Evolutionary conservation across 495 filamentous ascomycete species (phyloP).

Genomic region (Daldinia loculata): DNA sequence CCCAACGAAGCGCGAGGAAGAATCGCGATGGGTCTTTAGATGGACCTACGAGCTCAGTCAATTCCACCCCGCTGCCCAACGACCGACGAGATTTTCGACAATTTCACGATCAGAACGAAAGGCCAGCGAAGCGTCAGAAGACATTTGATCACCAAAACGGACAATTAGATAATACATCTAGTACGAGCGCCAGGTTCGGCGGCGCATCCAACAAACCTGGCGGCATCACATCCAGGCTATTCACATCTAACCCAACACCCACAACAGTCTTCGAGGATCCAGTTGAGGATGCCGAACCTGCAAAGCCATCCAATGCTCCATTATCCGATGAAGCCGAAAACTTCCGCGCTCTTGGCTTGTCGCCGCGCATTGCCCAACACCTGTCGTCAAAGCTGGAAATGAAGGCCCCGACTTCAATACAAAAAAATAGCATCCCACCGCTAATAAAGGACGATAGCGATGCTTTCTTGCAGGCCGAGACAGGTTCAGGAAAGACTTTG

Average conservation of each 20-base stretch:
- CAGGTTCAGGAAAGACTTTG: conserved; percentile 95
- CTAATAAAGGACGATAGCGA: conserved; percentile 84
- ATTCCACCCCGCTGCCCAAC: conserved; percentile 41
- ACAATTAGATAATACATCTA: conserved; percentile 20
- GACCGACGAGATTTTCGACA: conserved; percentile 38
- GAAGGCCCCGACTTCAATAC: conserved; percentile 92
- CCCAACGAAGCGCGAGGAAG: conserved; percentile 73
- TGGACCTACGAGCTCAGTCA: conserved; percentile 29
- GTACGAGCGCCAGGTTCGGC: conserved; percentile 27
- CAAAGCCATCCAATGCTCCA: conserved; percentile 93
- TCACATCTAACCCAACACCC: conserved; percentile 82
- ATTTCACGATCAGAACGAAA: conserved; percentile 37
- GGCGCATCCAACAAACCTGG: conserved; percentile 49
- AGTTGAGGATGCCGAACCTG: conserved; percentile 57
- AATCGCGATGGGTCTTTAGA: conserved; percentile 50
- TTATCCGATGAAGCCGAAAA: conserved; percentile 81
- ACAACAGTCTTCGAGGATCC: conserved; percentile 62
- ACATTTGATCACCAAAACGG: conserved; percentile 39
- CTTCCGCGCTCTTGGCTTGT: conserved; percentile 84
- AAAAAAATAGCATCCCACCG: conserved; percentile 83
- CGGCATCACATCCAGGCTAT: conserved; percentile 84
- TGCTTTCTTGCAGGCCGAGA: conserved; percentile 96
- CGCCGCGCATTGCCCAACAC: conserved; percentile 78
- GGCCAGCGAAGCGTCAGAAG: conserved; percentile 55
- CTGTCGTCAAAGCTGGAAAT: conserved; percentile 85